A percentile compares a stretch with the other conserved stretches of the same genome.
These are phyloP conservation scores for Gnetum montanum DNA, from an alignment of 75 land plant genomes.

Conservation along the genomic window DNA sequence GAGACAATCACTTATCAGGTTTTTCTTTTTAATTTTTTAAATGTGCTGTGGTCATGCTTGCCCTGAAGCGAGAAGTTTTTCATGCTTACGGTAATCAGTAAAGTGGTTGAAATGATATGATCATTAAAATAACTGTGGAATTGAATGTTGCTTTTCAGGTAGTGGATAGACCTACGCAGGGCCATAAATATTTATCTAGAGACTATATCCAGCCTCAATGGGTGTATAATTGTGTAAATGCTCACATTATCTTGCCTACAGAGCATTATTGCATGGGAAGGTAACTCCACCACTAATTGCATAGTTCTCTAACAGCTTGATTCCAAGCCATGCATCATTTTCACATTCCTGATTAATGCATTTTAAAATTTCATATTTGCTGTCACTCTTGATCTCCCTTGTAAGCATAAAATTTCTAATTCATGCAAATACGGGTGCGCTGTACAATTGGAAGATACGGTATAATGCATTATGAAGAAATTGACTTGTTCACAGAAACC, in stretches of 20 bases:
- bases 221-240: constrained; percentile 88
- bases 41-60: not conserved
- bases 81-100: not conserved
- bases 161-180: constrained; percentile 85
- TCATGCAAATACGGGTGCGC: not conserved
- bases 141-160: constrained; percentile 35
- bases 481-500: not conserved
- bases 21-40: too few relatives aligned
- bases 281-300: constrained; percentile 18
- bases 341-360: too few relatives aligned
- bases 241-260: constrained; percentile 63
- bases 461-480: not conserved
- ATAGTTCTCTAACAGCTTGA: too few relatives aligned
- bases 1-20: constrained; percentile 89
- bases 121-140: not conserved
- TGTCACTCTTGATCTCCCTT: too few relatives aligned
- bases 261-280: constrained; percentile 72
- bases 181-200: constrained; percentile 69
- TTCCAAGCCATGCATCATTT: too few relatives aligned
- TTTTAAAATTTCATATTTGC: too few relatives aligned
- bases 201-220: constrained; percentile 97
- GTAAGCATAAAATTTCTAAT: not conserved
- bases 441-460: not conserved
- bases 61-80: constrained; percentile 1
- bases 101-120: not conserved